Conservation (phyloP, 1,284 basidiomycete species). For the Hymenochaete sp. region DNA sequence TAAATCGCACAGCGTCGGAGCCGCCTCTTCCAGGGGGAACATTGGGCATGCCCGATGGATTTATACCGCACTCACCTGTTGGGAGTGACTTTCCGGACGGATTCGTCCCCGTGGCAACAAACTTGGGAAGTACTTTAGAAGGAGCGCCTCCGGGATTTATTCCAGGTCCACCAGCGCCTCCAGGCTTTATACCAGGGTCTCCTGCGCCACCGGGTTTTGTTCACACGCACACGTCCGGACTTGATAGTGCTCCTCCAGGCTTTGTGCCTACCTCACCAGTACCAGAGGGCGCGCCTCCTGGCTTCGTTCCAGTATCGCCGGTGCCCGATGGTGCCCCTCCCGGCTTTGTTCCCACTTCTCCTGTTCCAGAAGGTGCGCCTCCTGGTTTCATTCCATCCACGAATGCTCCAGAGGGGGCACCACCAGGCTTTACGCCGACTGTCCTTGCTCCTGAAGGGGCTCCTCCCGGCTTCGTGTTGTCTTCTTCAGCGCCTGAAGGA, state of each 20-base stretch:
- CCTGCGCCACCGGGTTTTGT: background rate
- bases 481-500: background rate
- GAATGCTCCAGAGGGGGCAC: background rate
- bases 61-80: no score
- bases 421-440: slow-evolving; percentile 6
- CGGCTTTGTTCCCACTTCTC: slow-evolving; percentile 8
- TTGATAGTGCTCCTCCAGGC: background rate
- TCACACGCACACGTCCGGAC: background rate
- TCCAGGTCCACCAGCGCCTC: background rate
- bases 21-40: slow-evolving; percentile 2
- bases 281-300: background rate
- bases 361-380: slow-evolving; percentile 1
- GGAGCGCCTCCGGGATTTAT: background rate
- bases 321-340: slow-evolving; percentile 1
- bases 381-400: slow-evolving; percentile 5
- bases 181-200: background rate
- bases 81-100: background rate
- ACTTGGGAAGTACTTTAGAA: no score
- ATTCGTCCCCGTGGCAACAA: background rate
- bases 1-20: background rate
- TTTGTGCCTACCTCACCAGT: slow-evolving; percentile 8
- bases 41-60: slow-evolving; percentile 6
- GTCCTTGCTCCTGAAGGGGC: background rate
- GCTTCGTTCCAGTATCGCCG: slow-evolving; percentile 4
- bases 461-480: slow-evolving; percentile 4